These are phyloP conservation scores for Saccharomycopsis microspora DNA, from an alignment of 805 yeast species.

Conservation along the genomic window DNA sequence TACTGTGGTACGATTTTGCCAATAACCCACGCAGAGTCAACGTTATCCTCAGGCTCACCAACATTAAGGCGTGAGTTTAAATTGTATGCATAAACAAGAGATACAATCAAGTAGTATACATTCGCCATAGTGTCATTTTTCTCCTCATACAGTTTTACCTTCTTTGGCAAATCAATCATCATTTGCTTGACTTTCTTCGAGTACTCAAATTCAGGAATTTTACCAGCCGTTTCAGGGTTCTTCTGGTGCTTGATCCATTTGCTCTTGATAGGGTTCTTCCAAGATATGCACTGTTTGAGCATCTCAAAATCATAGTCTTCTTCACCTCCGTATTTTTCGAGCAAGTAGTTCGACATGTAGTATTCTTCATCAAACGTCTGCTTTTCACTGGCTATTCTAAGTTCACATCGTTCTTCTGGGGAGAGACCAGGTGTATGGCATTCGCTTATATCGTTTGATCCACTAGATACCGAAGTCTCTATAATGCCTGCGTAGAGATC, in stretches of 20 bases:
- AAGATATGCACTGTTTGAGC: neutral
- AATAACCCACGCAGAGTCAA: conserved; percentile 90
- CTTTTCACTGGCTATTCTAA: conserved; percentile 54
- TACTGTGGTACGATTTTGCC: conserved; percentile 81
- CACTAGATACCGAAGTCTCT: conserved; percentile 58
- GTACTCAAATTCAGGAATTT: conserved; percentile 33
- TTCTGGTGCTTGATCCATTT: neutral
- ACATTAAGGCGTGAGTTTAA: conserved; percentile 69
- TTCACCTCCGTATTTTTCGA: conserved; percentile 41
- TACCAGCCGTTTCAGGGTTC: conserved; percentile 13
- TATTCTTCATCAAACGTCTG: conserved; percentile 80
- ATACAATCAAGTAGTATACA: conserved; percentile 51
- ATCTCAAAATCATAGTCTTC: conserved; percentile 31
- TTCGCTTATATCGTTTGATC: conserved; percentile 81
- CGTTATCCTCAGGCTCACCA: conserved; percentile 37
- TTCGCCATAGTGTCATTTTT: conserved; percentile 43
- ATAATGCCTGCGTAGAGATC: conserved; percentile 43
- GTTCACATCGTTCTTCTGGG: conserved; percentile 48
- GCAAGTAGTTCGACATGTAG: conserved; percentile 71
- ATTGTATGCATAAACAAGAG: conserved; percentile 59
- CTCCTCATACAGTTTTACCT: conserved; percentile 32
- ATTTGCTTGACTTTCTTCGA: conserved; percentile 49
- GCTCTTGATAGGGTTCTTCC: conserved; percentile 12
- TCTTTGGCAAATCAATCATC: conserved; percentile 54
- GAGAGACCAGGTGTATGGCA: conserved; percentile 69